phyloP scores from a whole-genome alignment of 306 rosid species.

The Citrullus mucosospermus region DNA sequence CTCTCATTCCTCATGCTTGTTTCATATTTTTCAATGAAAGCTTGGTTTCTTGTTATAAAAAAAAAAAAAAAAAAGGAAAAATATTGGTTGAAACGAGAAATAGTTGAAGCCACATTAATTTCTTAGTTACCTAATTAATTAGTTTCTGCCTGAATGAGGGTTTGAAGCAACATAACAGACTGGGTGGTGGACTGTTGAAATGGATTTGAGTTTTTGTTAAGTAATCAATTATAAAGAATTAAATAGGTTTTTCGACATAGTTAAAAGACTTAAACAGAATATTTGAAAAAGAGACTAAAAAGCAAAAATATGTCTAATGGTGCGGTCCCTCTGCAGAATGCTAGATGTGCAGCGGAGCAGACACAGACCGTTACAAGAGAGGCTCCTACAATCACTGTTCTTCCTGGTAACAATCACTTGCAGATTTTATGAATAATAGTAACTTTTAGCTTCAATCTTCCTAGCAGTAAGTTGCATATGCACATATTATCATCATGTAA shows the following conservation, averaged over 20 bases:
- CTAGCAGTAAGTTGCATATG: background rate
- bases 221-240: background rate
- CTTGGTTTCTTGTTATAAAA: background rate
- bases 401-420: conserved; percentile 58
- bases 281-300: background rate
- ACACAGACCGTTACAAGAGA: conserved; percentile 76
- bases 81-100: background rate
- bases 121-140: background rate
- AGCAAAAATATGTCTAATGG: background rate
- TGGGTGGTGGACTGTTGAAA: background rate
- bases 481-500: background rate
- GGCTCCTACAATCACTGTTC: conserved; percentile 89
- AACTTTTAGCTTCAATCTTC: background rate
- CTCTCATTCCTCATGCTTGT: too few species aligned
- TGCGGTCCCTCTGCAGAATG: conserved; percentile 38
- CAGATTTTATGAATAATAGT: background rate
- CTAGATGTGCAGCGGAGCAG: conserved; percentile 79
- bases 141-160: background rate
- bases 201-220: background rate
- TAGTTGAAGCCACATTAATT: background rate
- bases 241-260: background rate
- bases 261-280: background rate
- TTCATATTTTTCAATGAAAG: background rate
- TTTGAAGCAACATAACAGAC: background rate
- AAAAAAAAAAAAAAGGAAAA: background rate